Conservation (phyloP, 2,329 filamentous ascomycete species). For the Talaromyces verruculosus region DNA sequence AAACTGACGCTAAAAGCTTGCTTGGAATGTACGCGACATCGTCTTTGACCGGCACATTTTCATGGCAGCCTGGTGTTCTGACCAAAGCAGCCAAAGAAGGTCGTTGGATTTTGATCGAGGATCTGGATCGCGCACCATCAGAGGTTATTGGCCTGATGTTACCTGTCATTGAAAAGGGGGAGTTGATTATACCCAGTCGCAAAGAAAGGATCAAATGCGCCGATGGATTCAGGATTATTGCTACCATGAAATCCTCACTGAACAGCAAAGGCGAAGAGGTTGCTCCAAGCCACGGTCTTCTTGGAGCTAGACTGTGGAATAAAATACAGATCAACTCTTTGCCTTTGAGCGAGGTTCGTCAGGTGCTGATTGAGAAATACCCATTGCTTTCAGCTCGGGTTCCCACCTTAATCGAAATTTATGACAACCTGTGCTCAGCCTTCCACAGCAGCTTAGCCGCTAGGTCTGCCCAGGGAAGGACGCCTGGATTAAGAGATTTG, state of each 20-base stretch:
- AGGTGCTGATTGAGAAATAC: constrained; percentile 70
- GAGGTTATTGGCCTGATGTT: constrained; percentile 92
- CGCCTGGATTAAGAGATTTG: constrained; percentile 72
- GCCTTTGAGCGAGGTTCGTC: constrained; percentile 66
- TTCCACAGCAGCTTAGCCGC: constrained; percentile 41
- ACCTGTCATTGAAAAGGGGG: constrained; percentile 87
- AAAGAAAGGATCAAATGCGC: constrained; percentile 82
- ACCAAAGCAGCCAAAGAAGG: constrained; percentile 93
- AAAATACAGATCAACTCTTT: constrained; percentile 68
- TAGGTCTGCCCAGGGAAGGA: constrained; percentile 50
- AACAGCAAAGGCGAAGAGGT: constrained; percentile 70
- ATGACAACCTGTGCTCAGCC: constrained; percentile 45
- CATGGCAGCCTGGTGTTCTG: constrained; percentile 87
- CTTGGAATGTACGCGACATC: constrained; percentile 92
- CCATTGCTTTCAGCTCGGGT: constrained; percentile 64
- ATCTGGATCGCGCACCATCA: constrained; percentile 89
- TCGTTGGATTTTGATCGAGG: constrained; percentile 95
- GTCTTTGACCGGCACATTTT: constrained; percentile 81
- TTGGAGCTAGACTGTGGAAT: constrained; percentile 86
- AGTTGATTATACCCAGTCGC: constrained; percentile 83
- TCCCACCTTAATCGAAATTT: constrained; percentile 58
- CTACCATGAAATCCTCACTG: constrained; percentile 74
- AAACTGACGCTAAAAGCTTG: constrained; percentile 95
- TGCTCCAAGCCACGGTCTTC: constrained; percentile 65
- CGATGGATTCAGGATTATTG: constrained; percentile 84